Percentiles rank a stretch among this genome's conserved stretches.
Evolutionary conservation across 2,329 filamentous ascomycete species (phyloP).

Genomic region (Colletotrichum kahawae): DNA sequence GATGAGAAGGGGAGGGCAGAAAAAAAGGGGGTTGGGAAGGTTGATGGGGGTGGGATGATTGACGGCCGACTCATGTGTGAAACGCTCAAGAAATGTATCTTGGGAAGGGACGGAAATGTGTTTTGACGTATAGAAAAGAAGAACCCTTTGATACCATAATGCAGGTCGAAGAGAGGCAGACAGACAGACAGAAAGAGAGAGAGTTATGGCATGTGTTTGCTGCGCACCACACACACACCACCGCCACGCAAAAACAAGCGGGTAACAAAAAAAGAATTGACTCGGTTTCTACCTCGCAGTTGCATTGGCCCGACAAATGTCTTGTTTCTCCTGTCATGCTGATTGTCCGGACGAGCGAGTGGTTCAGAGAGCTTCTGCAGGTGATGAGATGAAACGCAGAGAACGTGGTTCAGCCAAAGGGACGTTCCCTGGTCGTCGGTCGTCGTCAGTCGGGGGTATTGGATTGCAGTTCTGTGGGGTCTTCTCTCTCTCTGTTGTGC

Average conservation of each 20-base stretch:
- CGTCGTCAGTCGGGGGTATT: not conserved
- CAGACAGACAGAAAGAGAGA: not conserved
- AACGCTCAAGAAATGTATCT: not conserved
- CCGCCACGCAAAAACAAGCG: not conserved
- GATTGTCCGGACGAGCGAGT: conserved; percentile 15
- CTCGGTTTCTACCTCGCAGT: conserved; percentile 4
- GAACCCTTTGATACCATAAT: conserved; percentile 16
- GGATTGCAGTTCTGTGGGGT: not conserved
- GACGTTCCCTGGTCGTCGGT: not conserved
- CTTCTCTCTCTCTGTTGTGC: not conserved
- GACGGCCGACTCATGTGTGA: conserved; percentile 19
- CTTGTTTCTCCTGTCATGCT: conserved; percentile 15
- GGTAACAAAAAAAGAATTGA: not conserved
- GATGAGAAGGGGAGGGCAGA: not conserved
- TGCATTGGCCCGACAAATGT: conserved; percentile 11
- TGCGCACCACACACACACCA: not conserved
- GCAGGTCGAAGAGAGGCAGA: not conserved
- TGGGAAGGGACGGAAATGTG: not conserved
- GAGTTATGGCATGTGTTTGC: not conserved
- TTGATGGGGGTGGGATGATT: conserved; percentile 2
- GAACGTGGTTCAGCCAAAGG: not conserved
- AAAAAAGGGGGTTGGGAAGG: not conserved
- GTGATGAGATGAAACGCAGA: conserved; percentile 21
- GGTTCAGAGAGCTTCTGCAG: conserved; percentile 1
- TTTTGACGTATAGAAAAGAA: conserved; percentile 1